Evolutionary conservation across 176 grass and related monocot genomes (phyloP).

Genomic region (Carex kokanica): DNA sequence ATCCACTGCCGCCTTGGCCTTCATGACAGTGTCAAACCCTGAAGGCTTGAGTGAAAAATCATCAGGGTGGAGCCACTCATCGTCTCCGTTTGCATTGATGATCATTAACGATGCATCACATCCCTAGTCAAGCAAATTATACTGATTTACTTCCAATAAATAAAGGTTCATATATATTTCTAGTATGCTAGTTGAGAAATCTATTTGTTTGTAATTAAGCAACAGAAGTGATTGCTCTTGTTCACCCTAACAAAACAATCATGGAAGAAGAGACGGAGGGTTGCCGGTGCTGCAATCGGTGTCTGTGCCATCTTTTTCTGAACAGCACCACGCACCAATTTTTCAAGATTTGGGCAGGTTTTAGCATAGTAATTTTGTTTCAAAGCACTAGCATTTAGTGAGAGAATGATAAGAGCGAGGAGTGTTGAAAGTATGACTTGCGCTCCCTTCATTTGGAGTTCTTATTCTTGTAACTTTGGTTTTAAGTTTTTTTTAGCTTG

Average conservation of each 20-base stretch:
- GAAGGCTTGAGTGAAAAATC: constrained; percentile 55
- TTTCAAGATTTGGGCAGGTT: constrained; percentile 19
- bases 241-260: constrained; percentile 78
- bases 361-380: constrained; percentile 19
- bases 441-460: not conserved
- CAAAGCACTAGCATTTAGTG: not conserved
- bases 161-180: not conserved
- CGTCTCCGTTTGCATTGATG: constrained; percentile 23
- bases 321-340: not conserved
- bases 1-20: constrained; percentile 71
- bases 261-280: constrained; percentile 86
- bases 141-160: not conserved
- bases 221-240: not conserved
- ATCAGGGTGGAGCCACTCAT: constrained; percentile 49
- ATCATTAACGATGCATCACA: constrained; percentile 79
- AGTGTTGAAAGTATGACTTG: not conserved
- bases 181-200: not conserved
- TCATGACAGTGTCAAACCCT: constrained; percentile 55
- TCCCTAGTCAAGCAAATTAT: constrained; percentile 29
- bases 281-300: constrained; percentile 42
- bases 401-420: not conserved
- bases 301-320: not conserved
- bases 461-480: not conserved
- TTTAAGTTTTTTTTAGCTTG: not conserved
- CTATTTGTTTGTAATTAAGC: not conserved